Base-by-base conservation (phyloP, 2,329 filamentous ascomycete genomes). In the Arthrobotrys iridis region DNA sequence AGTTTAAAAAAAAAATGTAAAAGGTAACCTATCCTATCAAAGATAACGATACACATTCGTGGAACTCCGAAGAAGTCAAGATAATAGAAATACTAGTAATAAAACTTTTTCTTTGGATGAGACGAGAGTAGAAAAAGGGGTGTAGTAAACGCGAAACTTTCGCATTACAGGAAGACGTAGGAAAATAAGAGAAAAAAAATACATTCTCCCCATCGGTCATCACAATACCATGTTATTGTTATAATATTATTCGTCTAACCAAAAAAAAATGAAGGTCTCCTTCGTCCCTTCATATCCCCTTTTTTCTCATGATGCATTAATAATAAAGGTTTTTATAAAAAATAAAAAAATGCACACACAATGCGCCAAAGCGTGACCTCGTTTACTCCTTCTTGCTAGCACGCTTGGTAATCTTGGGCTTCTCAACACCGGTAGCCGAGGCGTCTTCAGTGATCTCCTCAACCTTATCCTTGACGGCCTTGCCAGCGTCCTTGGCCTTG, bases 401-500 rank as follows among this genome's bases (percentile, higher is more conserved):
- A 78, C 88, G 87, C 86, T 88, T 89, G 81, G 83, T 88, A 71
- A 84, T 86, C 88, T 96, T 92, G 78, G 88, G 90, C 86, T 95
- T 93, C 79, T 89, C 90, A 48, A 91, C 84, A 58, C 87, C 86
- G 68, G 85, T 86, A 76, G 85, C 84, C 73, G 86, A 77, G 30
- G 77, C 77, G 80, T 87, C 89, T 80, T 89, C 89, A 59, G 88
- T 89, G 86, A 94, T 90, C 79, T 87, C 88, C 87, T 92, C 88
- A 71, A 82, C 85, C 77, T 88, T 85, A 26, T 81, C 82, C 71
- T 78, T 78, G 6, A 72, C 63, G 48, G 78, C 77, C 45, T 60
- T 68, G 13, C 89, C 91, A 60, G 88, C 86, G 83, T 91, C 89
- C 89, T 96, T 93, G 81, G 87, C 86, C 82, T 87, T 84, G 77